Percentiles rank a stretch among this genome's conserved stretches.
phyloP scores from a whole-genome alignment of 306 rosid species.

The Malus domestica region DNA sequence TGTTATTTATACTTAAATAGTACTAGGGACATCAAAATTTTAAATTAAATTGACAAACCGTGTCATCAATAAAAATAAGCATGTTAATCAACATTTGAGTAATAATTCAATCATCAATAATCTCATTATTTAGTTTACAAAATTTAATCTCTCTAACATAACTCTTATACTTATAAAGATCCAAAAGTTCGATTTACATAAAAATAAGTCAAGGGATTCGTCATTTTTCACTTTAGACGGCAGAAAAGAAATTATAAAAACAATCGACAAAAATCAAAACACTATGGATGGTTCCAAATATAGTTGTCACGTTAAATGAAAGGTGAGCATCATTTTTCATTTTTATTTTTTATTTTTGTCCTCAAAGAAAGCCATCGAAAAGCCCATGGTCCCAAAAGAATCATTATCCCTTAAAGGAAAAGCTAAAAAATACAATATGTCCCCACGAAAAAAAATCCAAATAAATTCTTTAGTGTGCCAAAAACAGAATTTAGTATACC shows the following conservation, averaged over 20 bases:
- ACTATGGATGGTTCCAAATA: slow-evolving; percentile 21
- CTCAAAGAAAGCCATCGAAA: slow-evolving; percentile 9
- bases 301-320: slow-evolving; percentile 4
- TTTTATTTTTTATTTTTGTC: neutral
- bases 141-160: too few relatives aligned
- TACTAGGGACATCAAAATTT: too few relatives aligned
- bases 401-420: slow-evolving; percentile 32
- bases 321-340: slow-evolving; percentile 19
- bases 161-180: neutral
- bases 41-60: too few relatives aligned
- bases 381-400: slow-evolving; percentile 21
- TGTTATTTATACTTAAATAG: neutral
- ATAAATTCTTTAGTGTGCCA: too few relatives aligned
- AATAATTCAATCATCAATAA: too few relatives aligned
- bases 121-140: too few relatives aligned
- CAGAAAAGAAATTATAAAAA: neutral
- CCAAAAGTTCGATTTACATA: neutral
- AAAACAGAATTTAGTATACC: too few relatives aligned
- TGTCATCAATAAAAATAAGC: too few relatives aligned
- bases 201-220: neutral
- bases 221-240: neutral
- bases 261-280: neutral
- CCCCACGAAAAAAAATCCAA: neutral
- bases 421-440: neutral
- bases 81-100: too few relatives aligned